phyloP scores from a whole-genome alignment of 306 rosid species.

The Cucurbita argyrosperma region DNA sequence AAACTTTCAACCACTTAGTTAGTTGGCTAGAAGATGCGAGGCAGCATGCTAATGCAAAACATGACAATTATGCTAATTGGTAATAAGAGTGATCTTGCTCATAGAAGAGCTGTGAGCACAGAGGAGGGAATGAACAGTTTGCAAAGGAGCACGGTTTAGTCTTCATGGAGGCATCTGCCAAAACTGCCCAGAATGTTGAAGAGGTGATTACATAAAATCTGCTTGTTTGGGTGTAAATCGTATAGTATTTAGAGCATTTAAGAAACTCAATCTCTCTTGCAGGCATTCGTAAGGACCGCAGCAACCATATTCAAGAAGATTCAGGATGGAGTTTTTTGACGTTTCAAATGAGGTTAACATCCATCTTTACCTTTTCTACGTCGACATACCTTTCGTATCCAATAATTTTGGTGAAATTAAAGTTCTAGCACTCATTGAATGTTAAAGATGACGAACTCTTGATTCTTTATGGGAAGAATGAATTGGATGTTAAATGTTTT shows the following conservation, averaged over 20 bases:
- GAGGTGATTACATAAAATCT: slow-evolving; percentile 35
- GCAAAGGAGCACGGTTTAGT: slow-evolving; percentile 96
- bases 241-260: neutral
- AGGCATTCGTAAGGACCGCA: slow-evolving; percentile 97
- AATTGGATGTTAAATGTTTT: neutral
- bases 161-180: slow-evolving; percentile 99
- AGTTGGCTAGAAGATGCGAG: slow-evolving; percentile 99
- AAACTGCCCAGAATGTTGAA: slow-evolving; percentile 97
- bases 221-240: neutral
- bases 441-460: neutral
- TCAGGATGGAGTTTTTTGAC: slow-evolving; percentile 94
- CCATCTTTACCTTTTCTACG: neutral
- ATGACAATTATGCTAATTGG: slow-evolving; percentile 97
- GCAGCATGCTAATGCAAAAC: slow-evolving; percentile 96
- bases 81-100: slow-evolving; percentile 92
- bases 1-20: slow-evolving; percentile 94
- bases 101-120: slow-evolving; percentile 96
- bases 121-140: slow-evolving; percentile 98
- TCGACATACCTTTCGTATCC: neutral
- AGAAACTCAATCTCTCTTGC: neutral
- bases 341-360: slow-evolving; percentile 84
- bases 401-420: neutral
- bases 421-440: neutral
- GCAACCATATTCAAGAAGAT: slow-evolving; percentile 94
- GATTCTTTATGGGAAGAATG: neutral